Evolutionary conservation across 805 yeast species (phyloP).

Genomic region (Saturnispora serradocipensis): DNA sequence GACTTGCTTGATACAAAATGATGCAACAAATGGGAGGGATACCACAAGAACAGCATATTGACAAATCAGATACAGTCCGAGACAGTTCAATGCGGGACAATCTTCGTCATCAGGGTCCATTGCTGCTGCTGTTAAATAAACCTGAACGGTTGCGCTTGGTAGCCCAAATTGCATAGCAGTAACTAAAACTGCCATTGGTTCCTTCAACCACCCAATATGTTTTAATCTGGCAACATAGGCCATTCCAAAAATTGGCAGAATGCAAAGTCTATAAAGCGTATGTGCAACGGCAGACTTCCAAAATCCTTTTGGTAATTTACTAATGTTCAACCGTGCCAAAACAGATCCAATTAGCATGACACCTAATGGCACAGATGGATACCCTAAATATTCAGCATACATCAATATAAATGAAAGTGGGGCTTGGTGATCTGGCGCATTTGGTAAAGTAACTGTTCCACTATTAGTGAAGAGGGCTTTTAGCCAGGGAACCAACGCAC

Average conservation of each 20-base stretch:
- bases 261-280: constrained; percentile 32
- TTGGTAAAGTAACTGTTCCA: constrained; percentile 22
- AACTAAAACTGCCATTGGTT: constrained; percentile 33
- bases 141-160: constrained; percentile 51
- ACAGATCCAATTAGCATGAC: constrained; percentile 45
- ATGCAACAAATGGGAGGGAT: constrained; percentile 43
- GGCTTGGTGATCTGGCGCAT: constrained; percentile 42
- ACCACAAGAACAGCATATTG: constrained; percentile 40
- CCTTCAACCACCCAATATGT: constrained; percentile 41
- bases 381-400: constrained; percentile 38
- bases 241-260: constrained; percentile 47
- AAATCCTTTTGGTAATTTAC: constrained; percentile 39
- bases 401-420: constrained; percentile 47
- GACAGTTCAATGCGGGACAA: constrained; percentile 42
- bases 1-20: constrained; percentile 30
- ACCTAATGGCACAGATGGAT: constrained; percentile 49
- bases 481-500: constrained; percentile 48
- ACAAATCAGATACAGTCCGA: constrained; percentile 40
- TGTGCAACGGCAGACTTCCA: constrained; percentile 46
- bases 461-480: constrained; percentile 36
- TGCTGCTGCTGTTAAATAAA: constrained; percentile 50
- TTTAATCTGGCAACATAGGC: constrained; percentile 38
- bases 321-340: constrained; percentile 40
- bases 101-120: constrained; percentile 41
- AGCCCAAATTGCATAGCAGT: constrained; percentile 39